Evolutionary conservation across 1,284 basidiomycete species (phyloP).

Genomic region (Pascua sp.): DNA sequence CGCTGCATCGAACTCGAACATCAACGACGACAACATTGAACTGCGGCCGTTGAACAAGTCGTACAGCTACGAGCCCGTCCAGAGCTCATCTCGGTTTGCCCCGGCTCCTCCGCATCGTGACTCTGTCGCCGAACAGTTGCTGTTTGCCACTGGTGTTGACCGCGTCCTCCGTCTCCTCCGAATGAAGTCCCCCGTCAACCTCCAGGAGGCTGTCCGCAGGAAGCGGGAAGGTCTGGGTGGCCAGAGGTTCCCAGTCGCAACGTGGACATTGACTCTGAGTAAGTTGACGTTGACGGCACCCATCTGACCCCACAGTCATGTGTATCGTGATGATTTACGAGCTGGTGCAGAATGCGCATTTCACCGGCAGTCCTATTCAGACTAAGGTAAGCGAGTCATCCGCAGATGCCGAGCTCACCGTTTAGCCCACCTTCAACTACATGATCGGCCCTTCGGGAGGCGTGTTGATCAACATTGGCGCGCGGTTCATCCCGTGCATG

Average conservation of each 20-base stretch:
- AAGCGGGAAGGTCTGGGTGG: not conserved
- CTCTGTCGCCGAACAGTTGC: not conserved
- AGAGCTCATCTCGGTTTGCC: not conserved
- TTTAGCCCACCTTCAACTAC: slow-evolving; percentile 69
- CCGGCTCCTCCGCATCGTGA: not conserved
- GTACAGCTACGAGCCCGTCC: too few relatives aligned
- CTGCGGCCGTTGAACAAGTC: too few relatives aligned
- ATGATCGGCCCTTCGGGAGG: slow-evolving; percentile 86
- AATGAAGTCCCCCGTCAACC: not conserved
- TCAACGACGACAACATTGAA: too few relatives aligned
- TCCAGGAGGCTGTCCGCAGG: not conserved
- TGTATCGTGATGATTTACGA: slow-evolving; percentile 64
- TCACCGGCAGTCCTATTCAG: slow-evolving; percentile 74
- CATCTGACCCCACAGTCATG: not conserved
- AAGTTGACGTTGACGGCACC: not conserved
- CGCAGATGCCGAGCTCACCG: too few relatives aligned
- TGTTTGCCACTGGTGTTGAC: slow-evolving; percentile 19
- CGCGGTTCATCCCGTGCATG: slow-evolving; percentile 71
- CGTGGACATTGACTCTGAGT: not conserved
- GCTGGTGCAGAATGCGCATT: slow-evolving; percentile 65
- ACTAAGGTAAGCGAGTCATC: slow-evolving; percentile 50
- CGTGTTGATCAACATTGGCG: slow-evolving; percentile 78
- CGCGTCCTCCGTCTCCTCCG: slow-evolving; percentile 7
- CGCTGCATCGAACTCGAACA: too few relatives aligned
- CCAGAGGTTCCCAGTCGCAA: not conserved